Evolutionary conservation across 352 stramenopile genomes (phyloP).

Genomic region (Globisporangium spinosum): DNA sequence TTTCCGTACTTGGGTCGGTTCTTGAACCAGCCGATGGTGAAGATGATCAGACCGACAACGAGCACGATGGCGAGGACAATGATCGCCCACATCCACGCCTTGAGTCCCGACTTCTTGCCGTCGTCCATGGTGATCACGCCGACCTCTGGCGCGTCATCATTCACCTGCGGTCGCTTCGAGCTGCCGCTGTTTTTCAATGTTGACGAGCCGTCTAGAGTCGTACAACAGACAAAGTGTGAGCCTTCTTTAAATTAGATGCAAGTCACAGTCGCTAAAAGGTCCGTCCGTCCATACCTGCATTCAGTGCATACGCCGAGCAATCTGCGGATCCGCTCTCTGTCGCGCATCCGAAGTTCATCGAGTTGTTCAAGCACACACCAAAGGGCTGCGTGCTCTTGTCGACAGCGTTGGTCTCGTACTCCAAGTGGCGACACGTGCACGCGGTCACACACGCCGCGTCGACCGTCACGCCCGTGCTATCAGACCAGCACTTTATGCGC

Average conservation of each 20-base stretch:
- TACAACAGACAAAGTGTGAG: not conserved
- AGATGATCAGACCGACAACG: constrained; percentile 29
- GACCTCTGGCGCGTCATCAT: not conserved
- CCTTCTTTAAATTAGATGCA: not conserved
- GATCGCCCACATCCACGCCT: constrained; percentile 35
- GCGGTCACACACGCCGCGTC: constrained; percentile 1
- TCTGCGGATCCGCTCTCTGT: not conserved
- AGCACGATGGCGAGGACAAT: constrained; percentile 32
- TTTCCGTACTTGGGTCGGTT: constrained; percentile 32
- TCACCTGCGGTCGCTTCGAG: not conserved
- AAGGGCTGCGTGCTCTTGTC: not conserved
- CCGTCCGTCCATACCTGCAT: constrained; percentile 6
- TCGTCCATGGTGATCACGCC: constrained; percentile 11
- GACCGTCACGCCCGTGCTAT: constrained; percentile 13
- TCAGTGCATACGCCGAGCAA: constrained; percentile 27
- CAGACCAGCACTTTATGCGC: constrained; percentile 7
- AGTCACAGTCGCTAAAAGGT: not conserved
- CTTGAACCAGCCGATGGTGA: constrained; percentile 50
- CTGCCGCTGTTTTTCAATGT: not conserved
- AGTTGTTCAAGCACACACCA: constrained; percentile 16
- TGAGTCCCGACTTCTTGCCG: constrained; percentile 15
- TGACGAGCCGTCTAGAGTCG: constrained; percentile 13
- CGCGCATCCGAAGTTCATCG: constrained; percentile 7
- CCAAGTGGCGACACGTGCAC: constrained; percentile 14
- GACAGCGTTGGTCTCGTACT: not conserved